Evolutionary conservation across 2,329 filamentous ascomycete species (phyloP).

Genomic region (Colletotrichum sojae): DNA sequence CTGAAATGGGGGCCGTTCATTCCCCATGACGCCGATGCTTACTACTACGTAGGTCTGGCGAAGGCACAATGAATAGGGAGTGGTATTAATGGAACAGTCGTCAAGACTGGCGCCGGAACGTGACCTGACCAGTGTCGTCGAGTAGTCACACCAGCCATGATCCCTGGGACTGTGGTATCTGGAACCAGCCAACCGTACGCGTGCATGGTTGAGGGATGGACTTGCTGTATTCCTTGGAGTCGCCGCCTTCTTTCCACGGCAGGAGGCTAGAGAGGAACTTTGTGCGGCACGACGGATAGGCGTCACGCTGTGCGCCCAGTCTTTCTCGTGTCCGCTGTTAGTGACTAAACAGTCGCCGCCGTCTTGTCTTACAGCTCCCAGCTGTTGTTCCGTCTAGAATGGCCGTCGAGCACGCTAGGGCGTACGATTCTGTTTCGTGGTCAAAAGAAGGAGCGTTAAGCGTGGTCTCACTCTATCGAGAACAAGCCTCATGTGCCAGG

Average conservation of each 20-base stretch:
- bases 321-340: conserved; percentile 16
- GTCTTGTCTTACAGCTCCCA: background rate
- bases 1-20: background rate
- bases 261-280: conserved; percentile 31
- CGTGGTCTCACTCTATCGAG: background rate
- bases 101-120: background rate
- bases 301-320: conserved; percentile 8
- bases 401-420: background rate
- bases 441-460: background rate
- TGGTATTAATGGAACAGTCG: background rate
- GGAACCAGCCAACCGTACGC: background rate
- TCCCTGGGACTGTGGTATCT: conserved; percentile 1
- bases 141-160: conserved; percentile 12
- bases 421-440: background rate
- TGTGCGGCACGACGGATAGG: conserved; percentile 20
- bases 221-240: conserved; percentile 9
- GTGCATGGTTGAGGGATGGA: conserved; percentile 6
- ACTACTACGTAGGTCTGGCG: background rate
- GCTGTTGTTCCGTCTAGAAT: conserved; percentile 6
- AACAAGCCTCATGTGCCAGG: background rate
- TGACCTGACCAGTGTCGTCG: background rate
- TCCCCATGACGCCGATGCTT: background rate
- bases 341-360: background rate
- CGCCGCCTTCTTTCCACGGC: conserved; percentile 13
- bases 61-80: background rate